Percentiles rank a stretch among this genome's conserved stretches.
phyloP scores from a whole-genome alignment of 148 eudicot genomes.

The Chenopodium album region DNA sequence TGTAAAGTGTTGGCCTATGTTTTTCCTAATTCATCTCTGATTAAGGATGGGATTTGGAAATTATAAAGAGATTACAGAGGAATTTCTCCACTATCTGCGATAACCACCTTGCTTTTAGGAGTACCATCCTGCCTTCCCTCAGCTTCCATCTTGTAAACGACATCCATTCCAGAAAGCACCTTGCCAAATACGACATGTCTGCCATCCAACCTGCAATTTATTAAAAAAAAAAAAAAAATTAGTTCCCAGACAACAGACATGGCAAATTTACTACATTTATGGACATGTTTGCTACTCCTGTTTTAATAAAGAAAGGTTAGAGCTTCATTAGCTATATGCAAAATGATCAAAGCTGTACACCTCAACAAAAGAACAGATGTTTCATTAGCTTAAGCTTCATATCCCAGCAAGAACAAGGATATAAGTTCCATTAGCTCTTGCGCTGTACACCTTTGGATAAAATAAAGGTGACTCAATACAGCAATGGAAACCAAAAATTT shows the following conservation, averaged over 20 bases:
- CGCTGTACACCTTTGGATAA: no score
- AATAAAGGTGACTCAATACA: no score
- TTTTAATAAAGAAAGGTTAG: neutral
- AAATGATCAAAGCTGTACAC: neutral
- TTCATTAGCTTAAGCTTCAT: neutral
- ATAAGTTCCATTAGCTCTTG: neutral
- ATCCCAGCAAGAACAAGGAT: neutral
- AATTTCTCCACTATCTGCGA: conserved; percentile 95
- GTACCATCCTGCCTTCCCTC: conserved; percentile 89
- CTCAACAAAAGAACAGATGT: neutral
- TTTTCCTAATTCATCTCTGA: neutral
- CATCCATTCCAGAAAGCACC: conserved; percentile 98
- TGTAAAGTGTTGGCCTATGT: conserved; percentile 7
- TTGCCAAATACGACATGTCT: conserved; percentile 93
- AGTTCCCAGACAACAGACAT: neutral
- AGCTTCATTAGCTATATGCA: neutral
- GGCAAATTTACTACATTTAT: neutral
- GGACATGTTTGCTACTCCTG: neutral
- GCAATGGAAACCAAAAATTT: no score
- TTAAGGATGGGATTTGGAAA: neutral
- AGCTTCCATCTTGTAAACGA: conserved; percentile 95
- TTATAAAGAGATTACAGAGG: conserved; percentile 44
- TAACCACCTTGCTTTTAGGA: conserved; percentile 80
- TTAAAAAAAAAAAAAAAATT: neutral
- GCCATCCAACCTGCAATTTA: conserved; percentile 83